Evolutionary conservation across 208 protist genomes (phyloP), one percentile per base, ranked within the genome.

Genomic region (Acanthamoeba culbertsoni): DNA sequence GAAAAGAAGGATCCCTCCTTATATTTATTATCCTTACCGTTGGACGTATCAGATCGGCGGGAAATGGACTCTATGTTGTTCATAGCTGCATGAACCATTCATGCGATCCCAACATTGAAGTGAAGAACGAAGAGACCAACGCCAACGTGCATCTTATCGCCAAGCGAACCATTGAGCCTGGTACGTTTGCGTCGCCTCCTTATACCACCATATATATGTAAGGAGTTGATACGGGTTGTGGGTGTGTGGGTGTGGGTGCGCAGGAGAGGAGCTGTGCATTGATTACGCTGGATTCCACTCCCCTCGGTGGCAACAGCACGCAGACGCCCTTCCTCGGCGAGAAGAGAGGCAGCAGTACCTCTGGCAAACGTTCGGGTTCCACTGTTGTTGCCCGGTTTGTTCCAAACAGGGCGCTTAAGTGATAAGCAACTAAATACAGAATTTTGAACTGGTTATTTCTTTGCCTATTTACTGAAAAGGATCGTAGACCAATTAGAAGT

Each of bases 41-140:
- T 14, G 59, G 10, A 37, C 42, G 68, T 23, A 40, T n/a, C 68
- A 79, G 68, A 35, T 79, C 68, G 28, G 37, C 68, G 14, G 68
- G 68, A 16, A 79, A 79, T n/a, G 68, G 68, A 23, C 68, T 79
- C 37, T 79, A 79, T 40, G 68, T 79, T 33, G 26, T 79, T 8
- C 68, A 79, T 26, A 79, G 68, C 68, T 79, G 68, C 37, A 79
- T 79, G 68, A 79, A 79, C 68, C 68, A 79, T 23, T 45, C 68
- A 2, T 79, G 68, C 37, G 68, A 79, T n/a, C 68, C 68, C 1
- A 79, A 79, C 68, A 79, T 79, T 40, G 37, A 79, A 35, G 68
- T 79, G 37, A 33, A 28, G 23, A 79, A 79, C 42, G 68, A 79
- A 20, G 68, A 79, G 18, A 43, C 68, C 37, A 79, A 79, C n/a